These are phyloP conservation scores for Scleroderma citrinum DNA, from an alignment of 768 basidiomycete species.

Conservation along the genomic window DNA sequence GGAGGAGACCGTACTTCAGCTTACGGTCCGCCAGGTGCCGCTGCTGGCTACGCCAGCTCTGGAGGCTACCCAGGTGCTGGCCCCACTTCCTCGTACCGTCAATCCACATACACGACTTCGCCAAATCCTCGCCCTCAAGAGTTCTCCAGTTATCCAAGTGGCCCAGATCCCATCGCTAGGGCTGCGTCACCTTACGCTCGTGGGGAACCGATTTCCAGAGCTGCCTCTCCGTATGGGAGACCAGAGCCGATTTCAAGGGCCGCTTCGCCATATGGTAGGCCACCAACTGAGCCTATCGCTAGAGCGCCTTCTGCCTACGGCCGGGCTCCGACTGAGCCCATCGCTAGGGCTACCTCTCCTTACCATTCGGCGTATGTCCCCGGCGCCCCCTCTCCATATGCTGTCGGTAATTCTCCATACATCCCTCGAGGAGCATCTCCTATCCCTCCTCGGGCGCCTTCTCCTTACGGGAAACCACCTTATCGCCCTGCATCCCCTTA, in stretches of 20 bases:
- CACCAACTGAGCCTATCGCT: slow-evolving; percentile 13
- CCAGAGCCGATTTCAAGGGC: slow-evolving; percentile 35
- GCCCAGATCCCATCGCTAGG: slow-evolving; percentile 27
- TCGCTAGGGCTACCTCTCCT: slow-evolving; percentile 29
- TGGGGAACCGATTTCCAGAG: slow-evolving; percentile 23
- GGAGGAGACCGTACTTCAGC: slow-evolving; percentile 28
- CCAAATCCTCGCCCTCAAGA: slow-evolving; percentile 48
- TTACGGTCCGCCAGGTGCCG: slow-evolving; percentile 13
- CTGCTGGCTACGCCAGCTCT: slow-evolving; percentile 25
- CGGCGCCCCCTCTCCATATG: slow-evolving; percentile 25
- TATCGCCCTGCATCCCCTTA: slow-evolving; percentile 27
- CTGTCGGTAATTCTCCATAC: slow-evolving; percentile 18
- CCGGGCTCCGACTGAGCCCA: slow-evolving; percentile 35
- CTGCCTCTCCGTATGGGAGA: slow-evolving; percentile 30
- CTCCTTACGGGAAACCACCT: slow-evolving; percentile 14
- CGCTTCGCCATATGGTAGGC: slow-evolving; percentile 12
- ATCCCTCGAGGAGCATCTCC: slow-evolving; percentile 25
- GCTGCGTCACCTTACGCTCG: slow-evolving; percentile 34
- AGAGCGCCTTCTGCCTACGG: slow-evolving; percentile 26
- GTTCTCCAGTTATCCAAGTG: slow-evolving; percentile 35
- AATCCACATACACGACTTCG: slow-evolving; percentile 31
- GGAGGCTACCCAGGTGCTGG: slow-evolving; percentile 25
- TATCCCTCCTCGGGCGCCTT: slow-evolving; percentile 18
- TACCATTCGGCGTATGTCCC: slow-evolving; percentile 9
- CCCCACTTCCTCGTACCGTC: slow-evolving; percentile 31